phyloP scores from a whole-genome alignment of 331 rosid species.

The Quercus phellos region DNA sequence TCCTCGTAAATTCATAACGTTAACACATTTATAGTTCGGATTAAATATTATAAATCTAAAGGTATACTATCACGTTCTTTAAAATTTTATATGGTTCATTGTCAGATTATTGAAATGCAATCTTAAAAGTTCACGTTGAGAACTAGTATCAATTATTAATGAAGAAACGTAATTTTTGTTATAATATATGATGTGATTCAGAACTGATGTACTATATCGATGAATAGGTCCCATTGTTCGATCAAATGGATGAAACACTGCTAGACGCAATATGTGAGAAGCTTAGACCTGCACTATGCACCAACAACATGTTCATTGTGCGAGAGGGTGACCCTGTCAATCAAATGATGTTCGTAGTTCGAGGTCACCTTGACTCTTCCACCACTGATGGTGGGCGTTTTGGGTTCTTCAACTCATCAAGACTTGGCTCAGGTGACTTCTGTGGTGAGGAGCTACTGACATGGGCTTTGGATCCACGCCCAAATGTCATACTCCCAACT shows the following conservation, averaged over 20 bases:
- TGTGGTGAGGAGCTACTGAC: conserved; percentile 20
- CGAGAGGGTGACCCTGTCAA: conserved; percentile 8
- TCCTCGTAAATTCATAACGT: too few relatives aligned
- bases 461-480: conserved; percentile 2
- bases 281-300: conserved; percentile 5
- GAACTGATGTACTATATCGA: too few relatives aligned
- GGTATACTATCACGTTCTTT: too few relatives aligned
- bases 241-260: conserved; percentile 2
- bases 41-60: too few relatives aligned
- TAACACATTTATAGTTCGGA: too few relatives aligned
- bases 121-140: too few relatives aligned
- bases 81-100: too few relatives aligned
- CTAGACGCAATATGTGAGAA: neutral
- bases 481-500: neutral
- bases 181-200: too few relatives aligned
- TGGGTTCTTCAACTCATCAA: neutral
- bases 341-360: neutral
- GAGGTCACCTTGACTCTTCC: neutral
- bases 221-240: neutral
- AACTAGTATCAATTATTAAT: too few relatives aligned
- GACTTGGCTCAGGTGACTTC: neutral
- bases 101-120: too few relatives aligned
- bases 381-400: neutral
- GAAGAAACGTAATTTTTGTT: too few relatives aligned
- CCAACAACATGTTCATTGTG: neutral